phyloP scores from a whole-genome alignment of 345 rosid genomes.

The Eucalyptus cladocalyx region DNA sequence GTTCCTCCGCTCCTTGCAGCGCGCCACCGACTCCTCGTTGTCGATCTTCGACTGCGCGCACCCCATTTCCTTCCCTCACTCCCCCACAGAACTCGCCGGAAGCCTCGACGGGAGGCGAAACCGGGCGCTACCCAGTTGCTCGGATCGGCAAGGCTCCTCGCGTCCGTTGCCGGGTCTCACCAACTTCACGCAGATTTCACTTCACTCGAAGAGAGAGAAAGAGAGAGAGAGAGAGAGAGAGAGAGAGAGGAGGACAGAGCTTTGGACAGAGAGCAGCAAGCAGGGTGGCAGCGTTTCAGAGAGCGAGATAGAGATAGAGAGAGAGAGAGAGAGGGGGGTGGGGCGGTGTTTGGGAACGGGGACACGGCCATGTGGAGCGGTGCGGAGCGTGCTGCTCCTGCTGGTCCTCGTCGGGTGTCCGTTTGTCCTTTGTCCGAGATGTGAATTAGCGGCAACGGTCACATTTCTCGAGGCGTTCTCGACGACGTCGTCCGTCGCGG shows the following conservation, averaged over 20 bases:
- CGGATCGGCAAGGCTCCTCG: not conserved
- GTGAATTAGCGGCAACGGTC: constrained; percentile 43
- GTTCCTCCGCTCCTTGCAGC: constrained; percentile 68
- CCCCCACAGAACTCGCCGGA: not conserved
- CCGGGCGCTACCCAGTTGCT: not conserved
- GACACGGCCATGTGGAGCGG: not conserved
- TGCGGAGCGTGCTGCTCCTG: constrained; percentile 7
- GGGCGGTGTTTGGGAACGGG: not conserved
- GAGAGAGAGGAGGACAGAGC: not conserved
- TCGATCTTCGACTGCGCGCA: constrained; percentile 90
- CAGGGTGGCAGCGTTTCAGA: not conserved
- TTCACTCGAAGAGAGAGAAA: not conserved
- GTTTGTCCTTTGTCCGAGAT: not conserved
- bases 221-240: not conserved
- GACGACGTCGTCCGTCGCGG: constrained; percentile 23
- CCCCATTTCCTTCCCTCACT: constrained; percentile 35
- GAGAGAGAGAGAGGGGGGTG: not conserved
- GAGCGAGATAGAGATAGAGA: not conserved
- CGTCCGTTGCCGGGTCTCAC: not conserved
- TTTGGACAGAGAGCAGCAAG: not conserved
- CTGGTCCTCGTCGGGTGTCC: not conserved
- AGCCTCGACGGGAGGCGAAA: not conserved
- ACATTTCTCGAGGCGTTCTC: constrained; percentile 28
- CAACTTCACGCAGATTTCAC: not conserved
- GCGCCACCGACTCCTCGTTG: constrained; percentile 73